phyloP scores from a whole-genome alignment of 2,329 filamentous ascomycete species.

The Ascochyta rabiei region DNA sequence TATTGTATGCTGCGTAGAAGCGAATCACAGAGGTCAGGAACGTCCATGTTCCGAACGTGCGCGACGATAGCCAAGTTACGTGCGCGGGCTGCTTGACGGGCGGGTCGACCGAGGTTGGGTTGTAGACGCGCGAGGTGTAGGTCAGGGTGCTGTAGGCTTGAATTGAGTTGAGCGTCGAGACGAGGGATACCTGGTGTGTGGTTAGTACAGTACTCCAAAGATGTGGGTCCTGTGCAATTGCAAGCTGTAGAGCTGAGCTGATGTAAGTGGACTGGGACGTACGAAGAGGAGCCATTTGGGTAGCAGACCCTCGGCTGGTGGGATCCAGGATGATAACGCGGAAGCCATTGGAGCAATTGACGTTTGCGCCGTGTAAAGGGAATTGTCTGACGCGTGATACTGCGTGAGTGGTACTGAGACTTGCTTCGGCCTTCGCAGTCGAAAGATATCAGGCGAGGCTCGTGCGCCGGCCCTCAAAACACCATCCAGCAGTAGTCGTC shows the following conservation, averaged over 20 bases:
- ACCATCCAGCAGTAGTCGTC: not conserved
- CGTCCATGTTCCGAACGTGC: constrained; percentile 89
- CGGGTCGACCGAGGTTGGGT: constrained; percentile 59
- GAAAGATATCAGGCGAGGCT: not conserved
- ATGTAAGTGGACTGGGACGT: constrained; percentile 32
- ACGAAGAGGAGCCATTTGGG: constrained; percentile 72
- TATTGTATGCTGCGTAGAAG: constrained; percentile 83
- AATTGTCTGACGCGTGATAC: too few species aligned
- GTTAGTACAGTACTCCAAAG: not conserved
- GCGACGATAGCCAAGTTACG: constrained; percentile 76
- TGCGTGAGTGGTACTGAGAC: too few species aligned
- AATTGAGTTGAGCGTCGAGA: constrained; percentile 82
- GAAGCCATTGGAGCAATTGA: constrained; percentile 10
- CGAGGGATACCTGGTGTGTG: constrained; percentile 70
- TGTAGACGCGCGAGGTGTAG: constrained; percentile 88
- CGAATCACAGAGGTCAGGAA: constrained; percentile 77
- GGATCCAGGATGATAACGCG: constrained; percentile 37
- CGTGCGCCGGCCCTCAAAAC: not conserved
- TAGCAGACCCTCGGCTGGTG: constrained; percentile 57
- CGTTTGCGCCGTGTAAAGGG: not conserved
- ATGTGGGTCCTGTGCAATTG: constrained; percentile 8
- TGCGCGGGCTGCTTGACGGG: constrained; percentile 49
- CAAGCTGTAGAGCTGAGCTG: not conserved
- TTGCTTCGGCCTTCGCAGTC: too few species aligned
- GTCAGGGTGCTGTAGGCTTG: constrained; percentile 81